Base-by-base conservation (phyloP, 768 basidiomycete species). In the Mycena metata region DNA sequence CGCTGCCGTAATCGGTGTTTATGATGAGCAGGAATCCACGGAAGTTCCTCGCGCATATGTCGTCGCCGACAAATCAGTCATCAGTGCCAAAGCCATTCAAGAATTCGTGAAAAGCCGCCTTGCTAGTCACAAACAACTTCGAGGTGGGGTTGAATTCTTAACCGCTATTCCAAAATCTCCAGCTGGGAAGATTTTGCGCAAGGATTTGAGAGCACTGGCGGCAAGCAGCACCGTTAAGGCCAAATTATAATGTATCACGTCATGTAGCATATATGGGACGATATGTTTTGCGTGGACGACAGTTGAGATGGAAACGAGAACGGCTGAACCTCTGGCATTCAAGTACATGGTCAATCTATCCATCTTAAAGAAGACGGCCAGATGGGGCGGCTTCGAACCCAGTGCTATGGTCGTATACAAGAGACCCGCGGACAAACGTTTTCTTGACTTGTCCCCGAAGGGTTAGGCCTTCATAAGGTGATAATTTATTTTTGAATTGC, bases 401-500 rank as follows among this genome's bases (percentile, higher is more conserved):
- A 30, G 41, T 50, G n/a, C 46, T 23, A 33, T 43, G 33, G 67
- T 89, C 86, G 78, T 93, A 98, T 0, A 91, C 86, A 50, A 92
- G 77, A 19, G 76, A 72, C 2, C 96, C 96, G 6, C 95, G 88
- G n/a, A 99, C 81, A 77, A 88, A 94, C 0, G 94, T 95, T 78
- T 90, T 83, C 66, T 88, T 82, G 41, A 96, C 93, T n/a, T 82
- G 81, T 0, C 97, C 97, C 17, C 73, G 81, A 49, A 98, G 83
- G 19, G 74, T 83, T 73, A 88, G 82, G 6, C 96, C 96, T 72
- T 93, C 88, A 77, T 96, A 99, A 2, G 97, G 94, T 5, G 94
- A 94, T 21, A 98, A 75, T 79, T 96, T 96, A 82, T 99, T 98
- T 84, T 95, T 98, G 86, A 97, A 98, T 60, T 90, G 85, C 15